A percentile compares a stretch with the other conserved stretches of the same genome.
phyloP scores from a whole-genome alignment of 2,329 filamentous ascomycete genomes.

The Huntiella moniliformis region DNA sequence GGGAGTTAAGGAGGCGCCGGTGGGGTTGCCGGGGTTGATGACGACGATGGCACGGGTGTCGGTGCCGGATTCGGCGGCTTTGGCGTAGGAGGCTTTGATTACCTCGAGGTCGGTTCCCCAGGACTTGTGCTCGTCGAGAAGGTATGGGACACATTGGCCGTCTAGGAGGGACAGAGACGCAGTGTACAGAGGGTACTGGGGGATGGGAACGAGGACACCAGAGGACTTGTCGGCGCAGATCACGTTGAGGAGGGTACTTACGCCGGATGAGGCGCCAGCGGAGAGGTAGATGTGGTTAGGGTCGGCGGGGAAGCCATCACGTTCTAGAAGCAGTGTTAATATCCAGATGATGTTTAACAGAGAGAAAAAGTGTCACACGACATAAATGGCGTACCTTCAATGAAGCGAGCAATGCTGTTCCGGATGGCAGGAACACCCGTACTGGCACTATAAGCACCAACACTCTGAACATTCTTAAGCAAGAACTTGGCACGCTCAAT shows the following conservation, averaged over 20 bases:
- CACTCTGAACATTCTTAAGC: constrained; percentile 67
- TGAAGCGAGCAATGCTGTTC: constrained; percentile 78
- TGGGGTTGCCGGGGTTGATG: constrained; percentile 97
- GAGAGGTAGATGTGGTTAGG: constrained; percentile 75
- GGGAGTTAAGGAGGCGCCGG: constrained; percentile 65
- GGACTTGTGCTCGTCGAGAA: constrained; percentile 65
- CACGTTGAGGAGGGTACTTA: constrained; percentile 81
- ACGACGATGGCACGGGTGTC: constrained; percentile 88
- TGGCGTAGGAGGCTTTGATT: constrained; percentile 54
- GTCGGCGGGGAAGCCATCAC: constrained; percentile 75
- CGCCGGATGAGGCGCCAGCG: constrained; percentile 78
- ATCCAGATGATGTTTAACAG: constrained; percentile 2
- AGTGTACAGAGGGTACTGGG: constrained; percentile 95
- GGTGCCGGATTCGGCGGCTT: constrained; percentile 57
- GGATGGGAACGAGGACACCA: constrained; percentile 84
- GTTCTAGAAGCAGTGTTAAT: constrained; percentile 27
- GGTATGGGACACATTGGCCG: constrained; percentile 78
- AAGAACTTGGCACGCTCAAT: constrained; percentile 66
- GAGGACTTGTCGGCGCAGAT: constrained; percentile 62
- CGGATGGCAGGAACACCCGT: constrained; percentile 74
- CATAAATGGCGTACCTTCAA: constrained; percentile 46
- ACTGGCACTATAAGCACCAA: constrained; percentile 92
- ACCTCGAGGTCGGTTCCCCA: constrained; percentile 79
- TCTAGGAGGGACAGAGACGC: constrained; percentile 75
- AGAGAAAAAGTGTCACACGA: neutral